Conservation (phyloP, 768 basidiomycete genomes). For the Grammothele lineata region DNA sequence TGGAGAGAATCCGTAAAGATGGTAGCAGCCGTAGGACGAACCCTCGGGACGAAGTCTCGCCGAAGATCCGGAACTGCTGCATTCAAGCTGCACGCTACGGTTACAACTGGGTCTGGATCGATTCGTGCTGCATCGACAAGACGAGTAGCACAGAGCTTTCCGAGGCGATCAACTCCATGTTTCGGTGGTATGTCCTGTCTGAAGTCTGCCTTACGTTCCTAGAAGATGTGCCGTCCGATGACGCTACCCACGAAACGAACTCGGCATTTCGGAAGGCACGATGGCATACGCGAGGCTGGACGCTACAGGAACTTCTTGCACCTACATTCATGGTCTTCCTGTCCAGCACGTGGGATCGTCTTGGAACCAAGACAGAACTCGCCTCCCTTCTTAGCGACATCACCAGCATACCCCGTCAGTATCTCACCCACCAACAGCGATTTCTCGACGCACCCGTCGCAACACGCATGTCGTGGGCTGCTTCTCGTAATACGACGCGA, state of each 20-base stretch:
- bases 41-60: no score
- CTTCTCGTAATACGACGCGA: constrained; percentile 1
- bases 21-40: no score
- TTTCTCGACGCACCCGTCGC: constrained; percentile 8
- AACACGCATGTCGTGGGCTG: constrained; percentile 13
- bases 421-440: constrained; percentile 6
- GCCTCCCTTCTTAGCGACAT: constrained; percentile 4
- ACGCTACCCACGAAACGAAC: background rate
- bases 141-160: constrained; percentile 12
- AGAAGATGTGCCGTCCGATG: constrained; percentile 6
- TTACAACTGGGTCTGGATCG: constrained; percentile 8
- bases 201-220: constrained; percentile 11
- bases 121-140: constrained; percentile 12
- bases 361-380: constrained; percentile 6
- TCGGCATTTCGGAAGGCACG: constrained; percentile 2
- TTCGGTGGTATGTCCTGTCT: constrained; percentile 1
- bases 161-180: constrained; percentile 14
- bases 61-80: constrained; percentile 5
- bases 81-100: background rate
- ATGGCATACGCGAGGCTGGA: constrained; percentile 10
- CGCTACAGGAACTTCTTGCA: constrained; percentile 13
- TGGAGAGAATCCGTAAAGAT: background rate
- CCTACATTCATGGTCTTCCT: constrained; percentile 10
- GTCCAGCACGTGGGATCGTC: constrained; percentile 1
- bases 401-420: constrained; percentile 5